phyloP scores from a whole-genome alignment of 2,329 filamentous ascomycete genomes.

The Tolypocladium album region DNA sequence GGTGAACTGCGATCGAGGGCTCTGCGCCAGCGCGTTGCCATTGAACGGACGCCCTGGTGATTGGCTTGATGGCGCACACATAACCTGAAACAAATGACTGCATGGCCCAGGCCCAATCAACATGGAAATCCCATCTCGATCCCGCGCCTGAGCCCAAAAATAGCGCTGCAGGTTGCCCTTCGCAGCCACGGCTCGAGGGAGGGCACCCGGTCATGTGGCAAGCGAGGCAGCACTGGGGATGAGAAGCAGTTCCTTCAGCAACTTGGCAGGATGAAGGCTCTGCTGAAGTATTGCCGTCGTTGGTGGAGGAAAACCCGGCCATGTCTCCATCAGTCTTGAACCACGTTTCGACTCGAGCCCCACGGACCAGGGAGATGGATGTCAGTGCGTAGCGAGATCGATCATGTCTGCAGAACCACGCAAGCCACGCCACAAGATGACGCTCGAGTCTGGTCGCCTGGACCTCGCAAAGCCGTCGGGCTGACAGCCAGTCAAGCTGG shows the following conservation, averaged over 20 bases:
- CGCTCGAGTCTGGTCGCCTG: not conserved
- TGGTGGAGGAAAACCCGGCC: not conserved
- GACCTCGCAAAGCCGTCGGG: not conserved
- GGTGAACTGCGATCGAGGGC: not conserved
- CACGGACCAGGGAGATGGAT: not conserved
- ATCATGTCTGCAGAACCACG: not conserved
- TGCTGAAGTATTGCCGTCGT: not conserved
- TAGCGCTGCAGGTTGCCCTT: constrained; percentile 4
- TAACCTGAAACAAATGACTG: constrained; percentile 12
- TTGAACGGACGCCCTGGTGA: not conserved
- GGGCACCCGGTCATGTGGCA: not conserved
- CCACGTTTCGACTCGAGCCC: not conserved
- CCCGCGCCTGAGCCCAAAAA: constrained; percentile 7
- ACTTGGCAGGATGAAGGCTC: not conserved
- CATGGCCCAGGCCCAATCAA: constrained; percentile 6
- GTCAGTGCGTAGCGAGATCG: not conserved
- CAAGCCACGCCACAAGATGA: not conserved
- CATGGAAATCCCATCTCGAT: not conserved
- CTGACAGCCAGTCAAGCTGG: not conserved
- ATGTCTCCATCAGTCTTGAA: not conserved
- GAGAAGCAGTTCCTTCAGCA: not conserved
- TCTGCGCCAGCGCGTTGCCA: not conserved
- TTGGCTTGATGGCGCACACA: constrained; percentile 8
- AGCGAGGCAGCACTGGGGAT: not conserved
- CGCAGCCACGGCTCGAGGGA: not conserved